Evolutionary conservation across 2,329 filamentous ascomycete genomes (phyloP), one percentile per base, ranked within the genome.

Genomic region (Chrysosporium keratinophilum): DNA sequence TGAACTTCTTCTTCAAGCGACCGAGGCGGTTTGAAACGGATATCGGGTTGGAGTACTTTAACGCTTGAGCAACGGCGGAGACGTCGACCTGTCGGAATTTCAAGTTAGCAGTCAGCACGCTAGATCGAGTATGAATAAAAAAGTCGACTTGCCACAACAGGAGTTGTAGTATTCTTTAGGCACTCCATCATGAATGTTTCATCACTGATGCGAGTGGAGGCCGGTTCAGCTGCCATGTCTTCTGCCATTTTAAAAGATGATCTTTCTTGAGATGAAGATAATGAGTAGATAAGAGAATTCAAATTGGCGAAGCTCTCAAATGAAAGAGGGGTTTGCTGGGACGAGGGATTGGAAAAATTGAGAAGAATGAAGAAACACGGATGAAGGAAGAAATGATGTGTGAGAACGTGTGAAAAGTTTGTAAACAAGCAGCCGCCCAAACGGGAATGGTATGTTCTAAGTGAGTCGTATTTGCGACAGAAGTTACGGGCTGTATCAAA

Each of bases 1-100:
- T 57, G 42, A 63, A 62, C 14, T 60, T 59, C 47, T 65, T 65
- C 17, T 61, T 59, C 9, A 69, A 31, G 1, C 46, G 20, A 17
- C 62, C 56, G 31, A 64, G 61, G 11, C 65, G 61, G 48, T 68
- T 69, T 1, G 56, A 61, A 5, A 62, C 62, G 0, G 63, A 67
- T 5, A 46, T 55, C 11, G 59, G 54, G 49, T 67, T 67, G 50
- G 51, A 60, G 52, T 68, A 67, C 0, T 57, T 58, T 6, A 69
- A 35, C 0, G 58, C 57, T 9, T 54, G 43, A 6, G 61, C 64
- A 11, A 67, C 63, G 1, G 57, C 58, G 14, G 33, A 35, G 19
- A 66, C 55, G 33, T 67, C 64, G 15, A 68, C 59, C 66, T 67
- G 42, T 2, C 15, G 37, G 33, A 2, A 28, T n/a, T 9, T n/a